phyloP scores from a whole-genome alignment of 2,329 filamentous ascomycete species.

The Ophiostoma montium region DNA sequence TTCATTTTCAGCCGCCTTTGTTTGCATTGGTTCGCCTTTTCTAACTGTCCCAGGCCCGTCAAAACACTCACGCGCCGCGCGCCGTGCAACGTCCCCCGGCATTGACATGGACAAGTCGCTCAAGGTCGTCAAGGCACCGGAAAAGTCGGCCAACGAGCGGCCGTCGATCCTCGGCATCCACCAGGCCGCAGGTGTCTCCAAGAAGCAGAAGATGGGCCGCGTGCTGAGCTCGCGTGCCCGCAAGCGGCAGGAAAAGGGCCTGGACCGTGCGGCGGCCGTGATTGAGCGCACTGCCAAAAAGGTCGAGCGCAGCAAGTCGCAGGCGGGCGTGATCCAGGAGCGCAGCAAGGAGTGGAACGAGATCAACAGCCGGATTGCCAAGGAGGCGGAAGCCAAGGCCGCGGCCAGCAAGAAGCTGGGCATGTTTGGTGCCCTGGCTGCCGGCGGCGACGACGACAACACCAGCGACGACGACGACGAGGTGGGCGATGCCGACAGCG shows the following conservation, averaged over 20 bases:
- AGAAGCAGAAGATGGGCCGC: constrained; percentile 46
- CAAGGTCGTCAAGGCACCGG: constrained; percentile 41
- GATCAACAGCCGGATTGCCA: constrained; percentile 27
- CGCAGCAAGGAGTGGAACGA: constrained; percentile 44
- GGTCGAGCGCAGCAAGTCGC: constrained; percentile 38
- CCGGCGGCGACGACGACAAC: neutral
- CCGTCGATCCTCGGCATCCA: constrained; percentile 58
- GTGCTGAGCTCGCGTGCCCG: constrained; percentile 43
- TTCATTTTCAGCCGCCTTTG: neutral
- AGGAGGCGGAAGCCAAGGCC: constrained; percentile 3
- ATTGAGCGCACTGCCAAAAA: constrained; percentile 44
- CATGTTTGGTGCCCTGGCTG: constrained; percentile 8
- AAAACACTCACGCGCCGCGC: constrained; percentile 58
- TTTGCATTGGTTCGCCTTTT: too few species aligned
- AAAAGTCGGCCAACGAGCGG: constrained; percentile 33
- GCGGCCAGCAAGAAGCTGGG: constrained; percentile 5
- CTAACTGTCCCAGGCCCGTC: constrained; percentile 36
- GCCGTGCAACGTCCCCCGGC: constrained; percentile 55
- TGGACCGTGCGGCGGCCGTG: constrained; percentile 45
- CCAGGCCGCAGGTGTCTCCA: constrained; percentile 50
- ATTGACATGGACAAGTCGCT: constrained; percentile 61
- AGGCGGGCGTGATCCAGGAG: constrained; percentile 31
- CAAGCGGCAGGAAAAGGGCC: constrained; percentile 39
- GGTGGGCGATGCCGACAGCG: constrained; percentile 7
- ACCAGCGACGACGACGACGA: neutral